Conservation (phyloP, 192 early-diverging fungal genomes). For the Backusella morwellensis region DNA sequence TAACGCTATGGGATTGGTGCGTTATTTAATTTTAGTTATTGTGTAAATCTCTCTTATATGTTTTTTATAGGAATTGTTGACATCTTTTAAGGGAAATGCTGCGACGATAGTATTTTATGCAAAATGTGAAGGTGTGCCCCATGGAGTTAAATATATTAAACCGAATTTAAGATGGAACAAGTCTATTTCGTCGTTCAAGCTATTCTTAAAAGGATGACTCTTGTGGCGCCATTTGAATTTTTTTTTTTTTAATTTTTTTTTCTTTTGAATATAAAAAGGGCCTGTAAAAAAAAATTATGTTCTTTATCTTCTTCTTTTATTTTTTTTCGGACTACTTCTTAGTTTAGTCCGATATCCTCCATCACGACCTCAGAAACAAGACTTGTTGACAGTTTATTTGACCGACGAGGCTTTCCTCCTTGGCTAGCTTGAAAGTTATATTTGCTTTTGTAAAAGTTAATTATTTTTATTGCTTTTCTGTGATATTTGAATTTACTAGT, state of each 20-base stretch:
- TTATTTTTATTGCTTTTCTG: slow-evolving; percentile 5
- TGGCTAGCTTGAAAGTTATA: slow-evolving; percentile 25
- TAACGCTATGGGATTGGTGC: not conserved
- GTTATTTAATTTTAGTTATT: not conserved
- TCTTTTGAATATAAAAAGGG: not conserved
- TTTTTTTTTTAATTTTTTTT: too few species aligned
- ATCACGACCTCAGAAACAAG: slow-evolving; percentile 37
- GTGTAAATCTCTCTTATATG: too few species aligned
- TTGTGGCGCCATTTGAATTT: too few species aligned
- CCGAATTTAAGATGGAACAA: too few species aligned
- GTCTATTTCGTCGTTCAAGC: too few species aligned
- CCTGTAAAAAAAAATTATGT: not conserved
- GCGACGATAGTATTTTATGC: too few species aligned
- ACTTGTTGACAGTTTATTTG: slow-evolving; percentile 33
- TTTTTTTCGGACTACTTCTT: slow-evolving; percentile 25
- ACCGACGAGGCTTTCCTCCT: slow-evolving; percentile 33
- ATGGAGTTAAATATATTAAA: too few species aligned
- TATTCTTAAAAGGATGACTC: too few species aligned
- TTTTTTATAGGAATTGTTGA: too few species aligned
- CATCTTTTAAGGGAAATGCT: too few species aligned
- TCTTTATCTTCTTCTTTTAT: not conserved
- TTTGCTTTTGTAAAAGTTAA: slow-evolving; percentile 10
- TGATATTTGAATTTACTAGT: slow-evolving; percentile 5
- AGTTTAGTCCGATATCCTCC: slow-evolving; percentile 27
- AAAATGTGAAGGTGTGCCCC: too few species aligned